phyloP scores from a whole-genome alignment of 2,329 filamentous ascomycete species.

The Ceratocystis albifundus region DNA sequence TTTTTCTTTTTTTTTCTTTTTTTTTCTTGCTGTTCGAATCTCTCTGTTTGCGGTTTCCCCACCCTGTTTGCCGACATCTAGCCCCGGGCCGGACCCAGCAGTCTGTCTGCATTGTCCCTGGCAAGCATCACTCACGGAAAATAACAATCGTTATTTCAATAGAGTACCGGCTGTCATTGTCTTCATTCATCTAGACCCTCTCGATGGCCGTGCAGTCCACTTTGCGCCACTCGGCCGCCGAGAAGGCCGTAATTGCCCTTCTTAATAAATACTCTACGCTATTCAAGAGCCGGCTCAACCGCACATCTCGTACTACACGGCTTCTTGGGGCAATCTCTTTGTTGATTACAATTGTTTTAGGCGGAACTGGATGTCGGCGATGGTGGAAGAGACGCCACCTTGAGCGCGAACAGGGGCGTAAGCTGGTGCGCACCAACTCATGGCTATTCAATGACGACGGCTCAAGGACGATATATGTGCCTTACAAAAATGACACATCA shows the following conservation, averaged over 20 bases:
- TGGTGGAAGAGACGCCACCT: slow-evolving; percentile 63
- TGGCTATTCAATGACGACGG: slow-evolving; percentile 91
- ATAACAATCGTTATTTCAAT: no score
- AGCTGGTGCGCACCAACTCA: slow-evolving; percentile 79
- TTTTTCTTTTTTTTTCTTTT: not conserved
- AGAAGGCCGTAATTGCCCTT: slow-evolving; percentile 56
- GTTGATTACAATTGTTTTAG: slow-evolving; percentile 63
- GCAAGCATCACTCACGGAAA: no score
- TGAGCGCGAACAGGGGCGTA: slow-evolving; percentile 71
- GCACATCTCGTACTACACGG: slow-evolving; percentile 58
- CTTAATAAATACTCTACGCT: slow-evolving; percentile 47
- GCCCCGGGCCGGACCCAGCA: not conserved
- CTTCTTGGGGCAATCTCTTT: slow-evolving; percentile 67
- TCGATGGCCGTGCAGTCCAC: slow-evolving; percentile 82
- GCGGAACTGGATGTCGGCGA: slow-evolving; percentile 64
- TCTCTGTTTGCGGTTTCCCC: not conserved
- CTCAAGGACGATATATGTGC: slow-evolving; percentile 86
- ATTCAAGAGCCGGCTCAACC: slow-evolving; percentile 44
- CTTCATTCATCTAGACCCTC: not conserved
- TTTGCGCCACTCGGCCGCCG: slow-evolving; percentile 52
- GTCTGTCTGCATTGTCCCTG: not conserved
- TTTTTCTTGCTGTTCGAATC: not conserved
- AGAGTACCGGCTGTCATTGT: not conserved
- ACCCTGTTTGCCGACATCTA: not conserved
- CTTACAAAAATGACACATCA: slow-evolving; percentile 74